phyloP scores from a whole-genome alignment of 1,284 basidiomycete species.

The Leccinum holopus region DNA sequence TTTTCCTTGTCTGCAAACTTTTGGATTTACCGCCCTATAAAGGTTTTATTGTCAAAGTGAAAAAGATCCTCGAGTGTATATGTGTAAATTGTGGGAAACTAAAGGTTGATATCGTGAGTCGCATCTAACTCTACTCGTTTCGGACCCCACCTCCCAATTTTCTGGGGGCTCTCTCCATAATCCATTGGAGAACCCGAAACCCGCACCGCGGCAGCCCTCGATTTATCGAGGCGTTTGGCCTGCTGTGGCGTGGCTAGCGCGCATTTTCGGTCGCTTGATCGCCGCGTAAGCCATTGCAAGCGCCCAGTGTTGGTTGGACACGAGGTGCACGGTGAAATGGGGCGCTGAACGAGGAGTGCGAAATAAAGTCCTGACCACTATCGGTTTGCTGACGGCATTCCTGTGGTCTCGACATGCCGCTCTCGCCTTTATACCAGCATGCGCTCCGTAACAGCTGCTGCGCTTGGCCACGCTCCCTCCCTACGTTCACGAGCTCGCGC shows the following conservation, averaged over 20 bases:
- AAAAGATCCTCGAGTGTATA: slow-evolving; percentile 99
- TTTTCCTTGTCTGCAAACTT: neutral
- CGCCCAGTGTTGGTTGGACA: slow-evolving; percentile 75
- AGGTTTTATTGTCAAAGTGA: slow-evolving; percentile 99
- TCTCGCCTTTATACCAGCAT: slow-evolving; percentile 29
- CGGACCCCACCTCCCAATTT: slow-evolving; percentile 88
- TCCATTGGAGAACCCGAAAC: slow-evolving; percentile 86
- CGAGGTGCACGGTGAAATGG: slow-evolving; percentile 88
- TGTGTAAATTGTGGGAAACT: slow-evolving; percentile 99
- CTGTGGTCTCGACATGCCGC: slow-evolving; percentile 38
- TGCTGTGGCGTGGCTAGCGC: slow-evolving; percentile 63
- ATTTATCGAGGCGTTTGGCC: slow-evolving; percentile 75
- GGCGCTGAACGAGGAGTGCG: slow-evolving; percentile 92
- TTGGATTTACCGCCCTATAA: neutral
- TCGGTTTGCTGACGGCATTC: slow-evolving; percentile 34
- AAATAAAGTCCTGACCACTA: slow-evolving; percentile 44
- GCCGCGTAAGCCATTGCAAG: slow-evolving; percentile 70
- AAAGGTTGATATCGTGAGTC: slow-evolving; percentile 94
- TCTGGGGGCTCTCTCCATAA: slow-evolving; percentile 90
- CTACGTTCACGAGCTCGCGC: no score
- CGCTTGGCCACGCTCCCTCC: no score
- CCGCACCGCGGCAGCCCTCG: slow-evolving; percentile 72
- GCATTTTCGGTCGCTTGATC: slow-evolving; percentile 89
- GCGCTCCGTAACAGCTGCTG: no score
- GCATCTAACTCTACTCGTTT: slow-evolving; percentile 79